Evolutionary conservation across 2,329 filamentous ascomycete species (phyloP).

Genomic region (Venturia aucupariae): DNA sequence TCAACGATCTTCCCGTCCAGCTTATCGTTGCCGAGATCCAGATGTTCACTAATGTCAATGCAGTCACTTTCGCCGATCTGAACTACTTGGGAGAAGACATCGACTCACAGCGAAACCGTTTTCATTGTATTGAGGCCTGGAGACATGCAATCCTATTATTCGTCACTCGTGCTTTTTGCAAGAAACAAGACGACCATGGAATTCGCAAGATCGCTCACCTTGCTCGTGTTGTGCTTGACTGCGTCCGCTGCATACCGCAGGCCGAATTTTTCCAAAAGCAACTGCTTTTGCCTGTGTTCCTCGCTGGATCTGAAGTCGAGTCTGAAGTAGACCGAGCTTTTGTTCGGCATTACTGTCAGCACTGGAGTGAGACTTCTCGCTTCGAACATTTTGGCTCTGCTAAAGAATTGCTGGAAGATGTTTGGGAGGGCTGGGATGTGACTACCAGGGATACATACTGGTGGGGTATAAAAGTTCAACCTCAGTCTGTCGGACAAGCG

Average conservation of each 20-base stretch:
- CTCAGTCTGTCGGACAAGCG: neutral
- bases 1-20: constrained; percentile 9
- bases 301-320: constrained; percentile 26
- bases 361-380: constrained; percentile 4
- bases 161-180: neutral
- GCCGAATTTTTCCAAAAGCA: constrained; percentile 26
- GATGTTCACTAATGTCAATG: neutral
- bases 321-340: constrained; percentile 14
- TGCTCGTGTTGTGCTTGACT: neutral
- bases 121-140: constrained; percentile 6
- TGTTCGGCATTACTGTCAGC: neutral
- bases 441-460: neutral
- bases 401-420: neutral
- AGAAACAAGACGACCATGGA: neutral
- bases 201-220: neutral
- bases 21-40: neutral
- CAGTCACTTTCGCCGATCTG: neutral
- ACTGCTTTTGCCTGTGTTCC: constrained; percentile 29
- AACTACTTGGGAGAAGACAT: neutral
- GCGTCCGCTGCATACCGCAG: neutral
- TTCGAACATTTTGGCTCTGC: constrained; percentile 9
- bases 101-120: neutral
- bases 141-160: neutral
- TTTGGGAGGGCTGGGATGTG: neutral
- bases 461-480: neutral